These are phyloP conservation scores for Lentinula lateritia DNA, from an alignment of 768 basidiomycete species.

Conservation along the genomic window DNA sequence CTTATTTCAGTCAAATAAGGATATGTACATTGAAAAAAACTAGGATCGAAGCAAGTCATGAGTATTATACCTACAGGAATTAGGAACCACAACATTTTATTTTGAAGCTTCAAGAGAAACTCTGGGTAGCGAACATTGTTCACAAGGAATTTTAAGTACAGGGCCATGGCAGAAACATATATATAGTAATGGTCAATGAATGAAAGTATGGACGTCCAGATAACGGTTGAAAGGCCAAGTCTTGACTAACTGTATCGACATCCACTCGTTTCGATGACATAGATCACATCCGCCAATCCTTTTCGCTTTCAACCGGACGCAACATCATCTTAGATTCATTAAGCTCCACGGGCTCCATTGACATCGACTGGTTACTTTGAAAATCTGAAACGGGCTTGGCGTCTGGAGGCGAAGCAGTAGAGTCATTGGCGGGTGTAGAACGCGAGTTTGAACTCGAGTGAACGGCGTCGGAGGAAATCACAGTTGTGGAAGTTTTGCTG, in stretches of 20 bases:
- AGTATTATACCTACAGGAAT: too few species aligned
- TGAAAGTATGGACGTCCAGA: neutral
- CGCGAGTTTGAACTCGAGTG: neutral
- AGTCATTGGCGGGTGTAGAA: neutral
- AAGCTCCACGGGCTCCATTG: neutral
- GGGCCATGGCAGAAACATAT: neutral
- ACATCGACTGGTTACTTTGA: neutral
- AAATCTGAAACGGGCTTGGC: neutral
- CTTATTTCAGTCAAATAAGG: too few species aligned
- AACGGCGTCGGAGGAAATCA: neutral
- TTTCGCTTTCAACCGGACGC: neutral
- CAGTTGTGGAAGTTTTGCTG: too few species aligned
- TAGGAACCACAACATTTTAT: too few species aligned
- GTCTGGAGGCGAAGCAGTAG: too few species aligned
- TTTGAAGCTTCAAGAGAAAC: too few species aligned
- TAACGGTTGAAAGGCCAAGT: neutral
- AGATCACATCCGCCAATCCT: neutral
- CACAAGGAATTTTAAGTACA: too few species aligned
- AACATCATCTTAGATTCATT: neutral
- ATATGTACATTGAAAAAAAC: too few species aligned
- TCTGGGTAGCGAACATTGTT: too few species aligned
- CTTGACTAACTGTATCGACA: neutral
- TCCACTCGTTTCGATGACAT: neutral
- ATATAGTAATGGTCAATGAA: neutral
- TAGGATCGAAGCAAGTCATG: too few species aligned